Base-by-base conservation (phyloP, 805 yeast genomes). In the Lipomyces spencermartinsiae region DNA sequence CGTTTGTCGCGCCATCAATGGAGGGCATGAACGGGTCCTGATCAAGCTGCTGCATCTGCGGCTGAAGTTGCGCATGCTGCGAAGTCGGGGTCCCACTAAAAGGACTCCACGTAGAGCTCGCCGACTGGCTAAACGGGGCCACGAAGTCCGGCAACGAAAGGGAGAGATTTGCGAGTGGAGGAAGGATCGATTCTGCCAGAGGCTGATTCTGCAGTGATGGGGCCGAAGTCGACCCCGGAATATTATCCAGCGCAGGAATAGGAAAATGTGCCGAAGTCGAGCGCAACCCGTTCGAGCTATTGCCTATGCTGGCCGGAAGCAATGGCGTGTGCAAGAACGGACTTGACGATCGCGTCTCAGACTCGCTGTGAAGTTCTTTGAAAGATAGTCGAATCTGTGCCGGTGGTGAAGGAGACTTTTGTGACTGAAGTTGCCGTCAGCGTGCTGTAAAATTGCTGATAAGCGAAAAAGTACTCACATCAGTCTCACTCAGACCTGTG, bases 1-100 rank as follows among this genome's bases (percentile, higher is more conserved):
- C 65, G 25, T 25, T 22, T 8, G 63, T 29, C 14, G 64, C 58
- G 54, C 57, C 60, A 29, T 62, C 59, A 19, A 60, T 56, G 14
- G 56, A 34, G 25, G 66, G 66, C 58, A 66, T 29, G 33, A 66
- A 66, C 33, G 66, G 66, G 53, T 66, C 69, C 9, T 54, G 68
- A 14, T 59, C 68, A 16, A 62, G 57, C 2, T n/a, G 65, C n/a
- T 58, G 56, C 7, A 57, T 5, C n/a, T 53, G 63, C 25, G 56
- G 70, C 34, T 53, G 62, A 34, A 37, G 22, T 16, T 35, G 66
- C 22, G 61, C 59, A 16, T 63, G 66, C 46, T 66, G 70, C 55
- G 64, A 59, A 14, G 63, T 59, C 54, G 63, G 69, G 10, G 69
- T 59, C 5, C 63, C 65, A n/a, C 65, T 62, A 22, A 63, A 62